Evolutionary conservation across 768 basidiomycete species (phyloP), one percentile per base, ranked within the genome.

Genomic region (Tulasnella sp.): DNA sequence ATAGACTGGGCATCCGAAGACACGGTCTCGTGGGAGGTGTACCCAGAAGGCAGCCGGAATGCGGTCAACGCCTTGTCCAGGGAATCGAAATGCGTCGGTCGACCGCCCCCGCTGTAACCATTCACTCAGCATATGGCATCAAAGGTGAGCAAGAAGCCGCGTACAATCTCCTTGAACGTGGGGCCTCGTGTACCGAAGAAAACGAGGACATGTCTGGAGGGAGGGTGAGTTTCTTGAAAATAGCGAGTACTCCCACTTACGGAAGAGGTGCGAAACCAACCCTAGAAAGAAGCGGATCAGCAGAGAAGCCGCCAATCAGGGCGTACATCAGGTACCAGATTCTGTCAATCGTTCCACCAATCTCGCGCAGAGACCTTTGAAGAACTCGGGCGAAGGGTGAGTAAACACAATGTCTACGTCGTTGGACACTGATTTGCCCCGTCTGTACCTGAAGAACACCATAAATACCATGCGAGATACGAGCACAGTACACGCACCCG

Each of bases 381-480:
- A 74, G 42, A 76, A 73, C 7, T 62, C 66, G 67, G 68, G 27
- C 65, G 71, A 75, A 0, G 77, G 72, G 64, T 92, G 86, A 34
- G 82, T 85, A 65, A 94, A 84, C 1, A 96, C 79, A 56, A 97
- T 84, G 64, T 97, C 92, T 29, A 91, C 81, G 65, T 96, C 92
- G 63, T 84, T 87, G 64, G 84, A 87, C 59, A 80, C 69, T 2
- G 70, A 64, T 67, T 94, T 94, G 1, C 92, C 92, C 55, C 92
- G 72, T 27, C 93, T 80, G 69, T 92, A 88, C 4, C 90, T 91
- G 55, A 6, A 19, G n/a, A n/a, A n/a, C n/a, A n/a, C n/a, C n/a
- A 8, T 41, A 39, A 39, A 62, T 56, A 5, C 29, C 32, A 46
- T 17, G 37, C 19, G 11, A 9, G 21, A 19, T 8, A 23, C n/a